Base-by-base conservation (phyloP, 805 yeast species). In the Zygoascus biomembranicola region DNA sequence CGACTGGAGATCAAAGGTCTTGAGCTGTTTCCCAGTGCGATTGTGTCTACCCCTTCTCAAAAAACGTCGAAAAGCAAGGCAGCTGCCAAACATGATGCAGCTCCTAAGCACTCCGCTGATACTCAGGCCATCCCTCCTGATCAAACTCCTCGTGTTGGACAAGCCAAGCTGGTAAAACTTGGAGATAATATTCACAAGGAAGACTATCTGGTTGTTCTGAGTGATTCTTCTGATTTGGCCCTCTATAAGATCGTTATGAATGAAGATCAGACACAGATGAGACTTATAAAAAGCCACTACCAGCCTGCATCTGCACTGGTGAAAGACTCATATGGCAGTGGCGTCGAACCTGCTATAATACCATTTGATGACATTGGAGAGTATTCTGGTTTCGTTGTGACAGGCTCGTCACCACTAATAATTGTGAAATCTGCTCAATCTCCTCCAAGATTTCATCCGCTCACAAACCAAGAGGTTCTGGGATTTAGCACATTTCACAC, bases 221-320 rank as follows among this genome's bases (percentile, higher is more conserved):
- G 95, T 0, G 79, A 82, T 63, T 94, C 95, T 51, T 95, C 95
- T 60, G 94, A 88, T 65, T 71, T 89, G 1, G 71, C 80, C 37
- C 70, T 86, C 50, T 90, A 89, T 66, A 81, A 80, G 59, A 70
- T 82, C 37, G 80, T 69, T 56, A 71, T 72, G 55, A 80, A 75
- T 60, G 77, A 77, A 16, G 75, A 67, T 26, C 71, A 68, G 56
- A 76, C 66, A 9, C 20, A n/a, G 9, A 11, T 46, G 57, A 67
- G 63, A 49, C 72, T 76, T 41, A 57, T 63, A 49, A 79, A 76
- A 60, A 28, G 49, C 61, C 69, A 64, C 37, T 69, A 75, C 59
- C 57, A 73, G 19, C 90, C 58, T 11, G 41, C 39, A n/a, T 20
- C 54, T n/a, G 46, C 54, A 2, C 35, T 39, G 6, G 18, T 52